A percentile compares a stretch with the other conserved stretches of the same genome.
These are phyloP conservation scores for Aspergillus flavus DNA, from an alignment of 2,329 filamentous ascomycete species.

Conservation along the genomic window DNA sequence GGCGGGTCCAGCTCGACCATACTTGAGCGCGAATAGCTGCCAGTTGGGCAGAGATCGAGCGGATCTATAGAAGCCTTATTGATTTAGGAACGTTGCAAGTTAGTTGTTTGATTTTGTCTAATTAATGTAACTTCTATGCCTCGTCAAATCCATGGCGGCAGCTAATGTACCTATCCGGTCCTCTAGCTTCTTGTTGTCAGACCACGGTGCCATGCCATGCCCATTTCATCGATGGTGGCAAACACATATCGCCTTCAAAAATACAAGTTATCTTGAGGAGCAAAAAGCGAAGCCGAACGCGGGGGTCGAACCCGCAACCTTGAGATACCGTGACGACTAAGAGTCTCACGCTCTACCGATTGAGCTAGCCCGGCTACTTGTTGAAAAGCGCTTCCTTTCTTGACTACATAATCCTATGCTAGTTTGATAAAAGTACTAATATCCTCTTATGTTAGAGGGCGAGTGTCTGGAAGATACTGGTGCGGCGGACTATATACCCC, in stretches of 20 bases:
- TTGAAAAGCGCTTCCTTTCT: neutral
- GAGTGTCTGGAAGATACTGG: too few species aligned
- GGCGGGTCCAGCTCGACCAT: conserved; percentile 19
- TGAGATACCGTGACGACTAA: conserved; percentile 38
- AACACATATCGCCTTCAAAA: neutral
- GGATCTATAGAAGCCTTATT: neutral
- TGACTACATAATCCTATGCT: too few species aligned
- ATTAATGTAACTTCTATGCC: neutral
- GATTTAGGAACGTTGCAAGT: neutral
- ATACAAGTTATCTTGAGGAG: neutral
- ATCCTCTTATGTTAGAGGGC: too few species aligned
- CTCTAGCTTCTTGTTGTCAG: neutral
- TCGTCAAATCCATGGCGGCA: neutral
- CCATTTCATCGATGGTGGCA: neutral
- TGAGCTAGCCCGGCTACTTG: conserved; percentile 9
- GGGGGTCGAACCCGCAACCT: conserved; percentile 47
- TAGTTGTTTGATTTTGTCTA: neutral
- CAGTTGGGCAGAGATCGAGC: neutral
- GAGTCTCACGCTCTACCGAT: conserved; percentile 49
- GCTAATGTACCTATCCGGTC: neutral
- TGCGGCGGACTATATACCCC: too few species aligned
- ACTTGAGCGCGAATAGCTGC: conserved; percentile 1
- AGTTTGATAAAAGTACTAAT: too few species aligned
- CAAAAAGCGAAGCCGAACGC: conserved; percentile 38
- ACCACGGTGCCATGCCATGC: neutral